Percentiles rank a stretch among this genome's conserved stretches.
Evolutionary conservation across 345 rosid species (phyloP).

Genomic region (Aegle marmelos): DNA sequence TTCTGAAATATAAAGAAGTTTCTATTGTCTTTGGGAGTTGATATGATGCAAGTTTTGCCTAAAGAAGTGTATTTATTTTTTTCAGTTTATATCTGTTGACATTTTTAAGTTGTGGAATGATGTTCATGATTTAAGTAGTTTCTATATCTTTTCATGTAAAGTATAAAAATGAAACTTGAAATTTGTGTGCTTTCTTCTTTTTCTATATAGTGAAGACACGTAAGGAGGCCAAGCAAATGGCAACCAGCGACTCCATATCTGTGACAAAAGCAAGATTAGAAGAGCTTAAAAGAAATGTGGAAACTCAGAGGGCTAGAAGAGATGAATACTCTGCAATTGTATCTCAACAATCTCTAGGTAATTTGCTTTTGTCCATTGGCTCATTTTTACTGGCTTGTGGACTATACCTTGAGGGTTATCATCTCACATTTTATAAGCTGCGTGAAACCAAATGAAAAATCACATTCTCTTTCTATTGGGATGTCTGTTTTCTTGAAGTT

Average conservation of each 20-base stretch:
- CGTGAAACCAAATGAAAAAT: background rate
- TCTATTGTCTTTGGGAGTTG: background rate
- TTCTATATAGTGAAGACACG: constrained; percentile 66
- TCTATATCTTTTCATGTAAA: background rate
- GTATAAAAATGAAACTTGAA: background rate
- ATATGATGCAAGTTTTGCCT: background rate
- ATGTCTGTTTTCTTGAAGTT: background rate
- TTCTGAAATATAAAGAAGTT: background rate
- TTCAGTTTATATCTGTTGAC: background rate
- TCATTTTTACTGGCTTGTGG: constrained; percentile 1
- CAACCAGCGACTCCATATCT: constrained; percentile 57
- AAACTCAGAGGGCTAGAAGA: constrained; percentile 58
- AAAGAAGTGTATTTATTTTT: background rate
- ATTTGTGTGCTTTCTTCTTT: constrained; percentile 1
- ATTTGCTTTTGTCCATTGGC: constrained; percentile 9
- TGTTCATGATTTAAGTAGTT: constrained; percentile 1
- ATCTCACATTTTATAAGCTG: background rate
- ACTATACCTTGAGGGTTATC: background rate
- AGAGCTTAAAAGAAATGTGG: constrained; percentile 52
- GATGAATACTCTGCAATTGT: constrained; percentile 53
- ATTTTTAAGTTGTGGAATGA: background rate
- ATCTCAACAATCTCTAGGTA: constrained; percentile 62
- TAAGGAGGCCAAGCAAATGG: constrained; percentile 73
- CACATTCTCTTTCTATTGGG: background rate
- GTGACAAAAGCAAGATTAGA: constrained; percentile 53